Base-by-base conservation (phyloP, 2,329 filamentous ascomycete genomes). In the Nothopassalora personata region DNA sequence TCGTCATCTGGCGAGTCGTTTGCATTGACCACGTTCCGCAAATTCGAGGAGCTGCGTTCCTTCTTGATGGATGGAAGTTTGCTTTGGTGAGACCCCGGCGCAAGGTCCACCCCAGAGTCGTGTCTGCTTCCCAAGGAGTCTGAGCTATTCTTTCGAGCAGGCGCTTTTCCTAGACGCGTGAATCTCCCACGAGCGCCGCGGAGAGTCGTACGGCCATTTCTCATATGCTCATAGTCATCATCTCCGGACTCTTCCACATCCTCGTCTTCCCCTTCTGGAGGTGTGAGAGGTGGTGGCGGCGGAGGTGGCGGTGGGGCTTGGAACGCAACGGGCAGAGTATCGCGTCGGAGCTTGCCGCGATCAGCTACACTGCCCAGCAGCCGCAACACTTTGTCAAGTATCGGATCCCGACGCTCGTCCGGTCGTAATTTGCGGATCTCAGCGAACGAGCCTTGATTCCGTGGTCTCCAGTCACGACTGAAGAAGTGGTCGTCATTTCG, bases 11-110 rank as follows among this genome's bases (percentile, higher is more conserved):
- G 31, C 15, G 65, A 55, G 18, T 69, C 68, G 15, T 67, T 54
- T 2, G 62, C 66, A 54, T 66, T 69, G n/a, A 62, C 60, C 7
- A 70, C 69, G 45, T 67, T 66, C 3, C 69, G 67, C 27, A 70
- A 46, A 13, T 60, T 63, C n/a, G 67, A 68, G 23, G 56, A 57
- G 57, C 62, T 70, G 36, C 65, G 66, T 33, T 67, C 61, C 47
- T 67, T 70, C 60, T 65, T 68, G 31, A 70, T 59, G 10, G 54
- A 56, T 19, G 62, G 64, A 10, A 67, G 56, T 28, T 61, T 66
- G 5, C 63, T 56, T 49, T 60, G 65, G 18, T 56, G n/a, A 39
- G 53, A 34, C 30, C 18, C n/a, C 54, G 19, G 23, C 13, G n/a
- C 13, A 28, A 56, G 23, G 23, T 49, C 48, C 18, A 43, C 31